Percentiles rank a stretch among this genome's conserved stretches.
phyloP scores from a whole-genome alignment of 1,139 yeast genomes.

The Kodamaea sp. region DNA sequence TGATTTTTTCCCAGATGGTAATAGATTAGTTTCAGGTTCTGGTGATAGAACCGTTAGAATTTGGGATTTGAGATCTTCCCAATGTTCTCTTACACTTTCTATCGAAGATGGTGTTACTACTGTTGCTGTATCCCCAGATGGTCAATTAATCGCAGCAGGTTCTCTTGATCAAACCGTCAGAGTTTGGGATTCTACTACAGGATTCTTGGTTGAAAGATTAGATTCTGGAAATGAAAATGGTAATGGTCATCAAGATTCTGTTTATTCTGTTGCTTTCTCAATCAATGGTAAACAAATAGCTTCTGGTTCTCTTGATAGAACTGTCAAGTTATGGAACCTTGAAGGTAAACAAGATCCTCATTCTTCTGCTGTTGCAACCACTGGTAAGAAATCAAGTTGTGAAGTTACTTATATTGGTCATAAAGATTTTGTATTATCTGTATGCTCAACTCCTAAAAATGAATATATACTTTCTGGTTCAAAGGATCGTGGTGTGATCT shows the following conservation, averaged over 20 bases:
- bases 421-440: constrained; percentile 91
- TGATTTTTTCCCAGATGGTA: constrained; percentile 94
- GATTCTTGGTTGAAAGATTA: constrained; percentile 86
- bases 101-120: constrained; percentile 98
- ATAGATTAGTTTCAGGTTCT: constrained; percentile 90
- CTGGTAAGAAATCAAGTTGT: constrained; percentile 55
- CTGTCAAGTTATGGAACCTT: constrained; percentile 93
- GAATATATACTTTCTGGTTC: constrained; percentile 92
- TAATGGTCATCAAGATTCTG: constrained; percentile 95
- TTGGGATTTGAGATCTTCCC: constrained; percentile 93
- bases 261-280: constrained; percentile 90
- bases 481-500: constrained; percentile 93
- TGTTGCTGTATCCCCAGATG: constrained; percentile 95
- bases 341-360: constrained; percentile 51
- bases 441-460: constrained; percentile 91
- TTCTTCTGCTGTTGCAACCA: constrained; percentile 27
- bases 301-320: constrained; percentile 91
- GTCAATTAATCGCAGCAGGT: constrained; percentile 92
- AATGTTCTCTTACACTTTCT: constrained; percentile 81
- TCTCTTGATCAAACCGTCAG: constrained; percentile 93
- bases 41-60: constrained; percentile 96
- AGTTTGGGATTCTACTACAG: constrained; percentile 96
- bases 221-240: constrained; percentile 85
- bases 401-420: constrained; percentile 95
- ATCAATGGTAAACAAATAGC: constrained; percentile 91